These are phyloP conservation scores for Alternaria gansuensis DNA, from an alignment of 2,329 filamentous ascomycete species.

Conservation along the genomic window DNA sequence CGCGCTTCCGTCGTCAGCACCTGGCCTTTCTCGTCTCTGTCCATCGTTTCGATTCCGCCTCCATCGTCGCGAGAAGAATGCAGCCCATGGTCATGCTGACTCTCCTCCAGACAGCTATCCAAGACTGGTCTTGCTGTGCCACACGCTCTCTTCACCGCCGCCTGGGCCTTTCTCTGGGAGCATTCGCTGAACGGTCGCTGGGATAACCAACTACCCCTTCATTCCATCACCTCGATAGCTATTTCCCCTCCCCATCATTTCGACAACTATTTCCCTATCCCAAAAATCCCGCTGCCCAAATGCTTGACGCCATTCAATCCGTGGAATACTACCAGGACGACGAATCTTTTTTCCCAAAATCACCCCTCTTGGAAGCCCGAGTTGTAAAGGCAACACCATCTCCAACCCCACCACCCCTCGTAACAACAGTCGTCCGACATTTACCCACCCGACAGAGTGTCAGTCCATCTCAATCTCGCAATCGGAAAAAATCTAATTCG, in stretches of 20 bases:
- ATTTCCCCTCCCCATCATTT: not conserved
- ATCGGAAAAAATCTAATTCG: slow-evolving; percentile 59
- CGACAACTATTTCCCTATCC: not conserved
- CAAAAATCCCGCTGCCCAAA: slow-evolving; percentile 16
- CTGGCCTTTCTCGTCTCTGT: slow-evolving; percentile 15
- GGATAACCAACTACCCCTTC: slow-evolving; percentile 24
- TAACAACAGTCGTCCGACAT: slow-evolving; percentile 37
- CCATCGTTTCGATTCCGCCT: slow-evolving; percentile 8
- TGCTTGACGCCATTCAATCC: slow-evolving; percentile 31
- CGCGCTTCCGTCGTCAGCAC: slow-evolving; percentile 25
- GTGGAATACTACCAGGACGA: slow-evolving; percentile 60
- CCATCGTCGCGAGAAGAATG: slow-evolving; percentile 27
- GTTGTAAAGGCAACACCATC: slow-evolving; percentile 56
- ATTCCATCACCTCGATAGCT: slow-evolving; percentile 9
- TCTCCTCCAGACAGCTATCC: slow-evolving; percentile 34
- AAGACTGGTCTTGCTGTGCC: slow-evolving; percentile 35
- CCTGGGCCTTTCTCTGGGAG: slow-evolving; percentile 27
- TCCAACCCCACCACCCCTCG: slow-evolving; percentile 59
- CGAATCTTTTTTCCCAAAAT: slow-evolving; percentile 55
- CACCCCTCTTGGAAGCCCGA: slow-evolving; percentile 54
- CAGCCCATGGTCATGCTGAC: slow-evolving; percentile 41
- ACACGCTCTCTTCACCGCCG: slow-evolving; percentile 31
- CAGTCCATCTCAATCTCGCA: slow-evolving; percentile 57
- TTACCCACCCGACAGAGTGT: slow-evolving; percentile 41
- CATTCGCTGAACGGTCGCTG: slow-evolving; percentile 35